Evolutionary conservation across 805 yeast species (phyloP), one percentile per base, ranked within the genome.

Genomic region (Lipomyces spencermartinsiae): DNA sequence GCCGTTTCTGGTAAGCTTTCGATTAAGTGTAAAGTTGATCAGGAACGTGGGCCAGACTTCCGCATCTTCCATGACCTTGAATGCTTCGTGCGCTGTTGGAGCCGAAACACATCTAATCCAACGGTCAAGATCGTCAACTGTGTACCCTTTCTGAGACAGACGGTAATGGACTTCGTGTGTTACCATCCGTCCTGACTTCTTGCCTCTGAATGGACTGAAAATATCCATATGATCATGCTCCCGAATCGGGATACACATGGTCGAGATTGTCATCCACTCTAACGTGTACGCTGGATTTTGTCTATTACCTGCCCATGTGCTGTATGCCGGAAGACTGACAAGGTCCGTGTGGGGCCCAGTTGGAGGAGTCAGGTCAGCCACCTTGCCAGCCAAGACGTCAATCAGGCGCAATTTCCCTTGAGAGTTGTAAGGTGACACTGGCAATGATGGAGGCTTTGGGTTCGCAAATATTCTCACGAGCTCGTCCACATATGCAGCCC

Each of bases 181-280:
- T 37, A 67, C 59, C 7, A 43, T 16, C 14, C 54, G 12, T 6
- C 62, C 35, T 1, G 63, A 54, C 6, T 64, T 54, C 12, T 53
- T 14, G 22, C 60, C 62, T 16, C 29, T 9, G 3, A 9, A 35
- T 4, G n/a, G 25, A 39, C 57, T 37, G 46, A 65, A 59, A 9
- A 61, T 34, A 43, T 67, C 68, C n/a, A 9, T 16, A 34, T 64
- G 68, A 37, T 67, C 71, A 53, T 67, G 71, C 3, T 60, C 65
- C 5, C 35, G 22, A 8, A 43, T 35, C 16, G 71, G 71, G 7
- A 64, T 54, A 9, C n/a, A 51, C 58, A 55, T 57, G 2, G 68
- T 61, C 16, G 68, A 35, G 16, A 64, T 39, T 22, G 69, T 64
- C 63, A 67, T 58, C 71, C 71, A 67, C 61, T 67, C 68, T 9